A percentile compares a stretch with the other conserved stretches of the same genome.
Conservation (phyloP, 345 rosid species). For the Euclidium syriacum region DNA sequence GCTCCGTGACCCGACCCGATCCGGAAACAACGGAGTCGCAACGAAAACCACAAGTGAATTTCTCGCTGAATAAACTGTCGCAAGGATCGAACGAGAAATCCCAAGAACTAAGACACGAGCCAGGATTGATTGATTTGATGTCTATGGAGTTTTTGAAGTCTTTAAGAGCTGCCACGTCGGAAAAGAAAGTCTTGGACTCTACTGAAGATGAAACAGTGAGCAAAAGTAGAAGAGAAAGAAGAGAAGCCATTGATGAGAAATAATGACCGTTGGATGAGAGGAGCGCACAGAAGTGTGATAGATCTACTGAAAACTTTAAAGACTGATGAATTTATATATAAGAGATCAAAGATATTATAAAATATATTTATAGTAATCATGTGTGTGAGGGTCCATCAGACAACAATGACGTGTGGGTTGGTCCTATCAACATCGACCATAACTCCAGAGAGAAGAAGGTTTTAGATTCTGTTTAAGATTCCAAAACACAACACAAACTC, state of each 20-base stretch:
- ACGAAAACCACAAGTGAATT: slow-evolving; percentile 86
- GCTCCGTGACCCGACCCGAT: slow-evolving; percentile 58
- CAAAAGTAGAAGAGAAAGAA: slow-evolving; percentile 20
- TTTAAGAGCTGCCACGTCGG: slow-evolving; percentile 45
- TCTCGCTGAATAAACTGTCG: slow-evolving; percentile 61
- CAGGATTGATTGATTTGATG: slow-evolving; percentile 46
- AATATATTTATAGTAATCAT: background rate
- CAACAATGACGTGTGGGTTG: slow-evolving; percentile 14
- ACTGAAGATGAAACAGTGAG: background rate
- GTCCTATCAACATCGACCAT: slow-evolving; percentile 20
- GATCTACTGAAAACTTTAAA: slow-evolving; percentile 17
- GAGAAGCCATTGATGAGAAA: slow-evolving; percentile 9
- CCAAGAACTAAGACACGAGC: slow-evolving; percentile 83
- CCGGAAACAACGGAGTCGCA: slow-evolving; percentile 53
- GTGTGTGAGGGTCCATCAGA: slow-evolving; percentile 19
- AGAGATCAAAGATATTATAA: background rate
- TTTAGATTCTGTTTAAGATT: slow-evolving; percentile 10
- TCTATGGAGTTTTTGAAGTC: slow-evolving; percentile 47
- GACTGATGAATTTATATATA: slow-evolving; percentile 7
- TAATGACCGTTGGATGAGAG: slow-evolving; percentile 21
- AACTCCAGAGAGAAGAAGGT: slow-evolving; percentile 2
- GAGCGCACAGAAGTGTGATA: slow-evolving; percentile 3
- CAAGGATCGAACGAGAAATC: slow-evolving; percentile 83
- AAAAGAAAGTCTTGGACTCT: slow-evolving; percentile 55
- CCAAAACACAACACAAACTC: slow-evolving; percentile 8